phyloP scores from a whole-genome alignment of 306 rosid genomes.

The Vigna reflexopilosa region DNA sequence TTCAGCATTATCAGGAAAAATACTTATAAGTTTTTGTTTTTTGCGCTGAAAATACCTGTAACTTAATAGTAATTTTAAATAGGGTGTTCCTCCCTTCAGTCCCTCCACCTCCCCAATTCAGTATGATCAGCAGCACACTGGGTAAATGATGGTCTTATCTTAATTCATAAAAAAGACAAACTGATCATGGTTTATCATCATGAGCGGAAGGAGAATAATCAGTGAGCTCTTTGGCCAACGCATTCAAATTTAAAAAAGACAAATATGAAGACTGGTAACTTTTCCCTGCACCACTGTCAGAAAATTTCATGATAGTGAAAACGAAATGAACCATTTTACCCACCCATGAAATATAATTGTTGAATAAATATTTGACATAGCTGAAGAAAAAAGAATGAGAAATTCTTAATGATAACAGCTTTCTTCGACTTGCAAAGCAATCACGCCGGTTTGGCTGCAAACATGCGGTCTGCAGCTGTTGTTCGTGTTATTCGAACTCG shows the following conservation, averaged over 20 bases:
- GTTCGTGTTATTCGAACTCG: no score
- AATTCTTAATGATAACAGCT: conserved; percentile 56
- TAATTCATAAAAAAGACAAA: conserved; percentile 61
- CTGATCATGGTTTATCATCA: conserved; percentile 66
- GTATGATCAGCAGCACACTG: conserved; percentile 41
- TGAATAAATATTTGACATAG: conserved; percentile 46
- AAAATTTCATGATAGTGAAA: conserved; percentile 48
- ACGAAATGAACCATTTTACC: conserved; percentile 42
- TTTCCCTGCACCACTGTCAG: conserved; percentile 53
- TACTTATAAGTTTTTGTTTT: no score
- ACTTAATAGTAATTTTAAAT: no score
- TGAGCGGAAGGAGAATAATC: conserved; percentile 62
- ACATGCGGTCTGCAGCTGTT: conserved; percentile 76
- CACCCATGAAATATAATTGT: conserved; percentile 34
- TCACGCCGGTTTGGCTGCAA: conserved; percentile 96
- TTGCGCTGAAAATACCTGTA: no score
- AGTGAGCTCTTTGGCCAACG: conserved; percentile 55
- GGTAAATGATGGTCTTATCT: conserved; percentile 51
- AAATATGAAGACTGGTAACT: conserved; percentile 44
- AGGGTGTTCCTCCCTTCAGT: no score
- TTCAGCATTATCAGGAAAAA: no score
- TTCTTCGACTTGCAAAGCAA: conserved; percentile 70
- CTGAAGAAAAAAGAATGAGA: conserved; percentile 29
- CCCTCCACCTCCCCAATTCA: background rate
- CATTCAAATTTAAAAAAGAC: conserved; percentile 57